Conservation (phyloP, 1,284 basidiomycete species). For the Papiliotrema flavescens region DNA sequence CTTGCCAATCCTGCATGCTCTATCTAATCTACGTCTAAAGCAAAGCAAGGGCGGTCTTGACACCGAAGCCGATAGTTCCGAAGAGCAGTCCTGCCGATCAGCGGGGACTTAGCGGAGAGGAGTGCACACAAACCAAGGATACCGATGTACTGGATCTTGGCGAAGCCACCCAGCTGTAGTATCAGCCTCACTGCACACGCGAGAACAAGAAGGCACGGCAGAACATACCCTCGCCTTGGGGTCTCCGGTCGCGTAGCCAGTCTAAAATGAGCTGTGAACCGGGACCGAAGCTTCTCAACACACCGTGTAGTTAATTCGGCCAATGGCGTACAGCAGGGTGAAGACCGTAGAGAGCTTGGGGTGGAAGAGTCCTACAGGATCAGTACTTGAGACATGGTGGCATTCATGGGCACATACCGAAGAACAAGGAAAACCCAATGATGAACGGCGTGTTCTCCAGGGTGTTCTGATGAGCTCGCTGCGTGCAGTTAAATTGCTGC, state of each 20-base stretch:
- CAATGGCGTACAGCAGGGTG: constrained; percentile 22
- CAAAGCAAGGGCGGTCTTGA: neutral
- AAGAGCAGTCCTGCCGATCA: constrained; percentile 18
- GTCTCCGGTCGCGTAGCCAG: constrained; percentile 27
- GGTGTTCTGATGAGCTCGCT: constrained; percentile 43
- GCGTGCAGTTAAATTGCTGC: constrained; percentile 38
- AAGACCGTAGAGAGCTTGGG: constrained; percentile 27
- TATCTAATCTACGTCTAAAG: neutral
- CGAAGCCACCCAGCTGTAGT: constrained; percentile 16
- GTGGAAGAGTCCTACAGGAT: constrained; percentile 32
- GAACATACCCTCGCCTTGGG: constrained; percentile 19
- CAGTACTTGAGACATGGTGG: neutral
- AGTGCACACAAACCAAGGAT: constrained; percentile 15
- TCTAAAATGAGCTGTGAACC: constrained; percentile 4
- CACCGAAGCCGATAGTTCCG: constrained; percentile 15
- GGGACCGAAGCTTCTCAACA: constrained; percentile 4
- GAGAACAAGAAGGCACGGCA: neutral
- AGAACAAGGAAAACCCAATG: constrained; percentile 24
- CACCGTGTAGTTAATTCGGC: constrained; percentile 35
- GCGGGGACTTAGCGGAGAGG: neutral
- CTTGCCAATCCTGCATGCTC: too few species aligned
- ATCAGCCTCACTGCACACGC: neutral
- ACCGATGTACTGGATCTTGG: constrained; percentile 20
- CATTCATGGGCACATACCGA: constrained; percentile 20
- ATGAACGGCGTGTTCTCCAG: constrained; percentile 35